phyloP scores from a whole-genome alignment of 2,329 filamentous ascomycete species.

The Trichophyton benhamiae region DNA sequence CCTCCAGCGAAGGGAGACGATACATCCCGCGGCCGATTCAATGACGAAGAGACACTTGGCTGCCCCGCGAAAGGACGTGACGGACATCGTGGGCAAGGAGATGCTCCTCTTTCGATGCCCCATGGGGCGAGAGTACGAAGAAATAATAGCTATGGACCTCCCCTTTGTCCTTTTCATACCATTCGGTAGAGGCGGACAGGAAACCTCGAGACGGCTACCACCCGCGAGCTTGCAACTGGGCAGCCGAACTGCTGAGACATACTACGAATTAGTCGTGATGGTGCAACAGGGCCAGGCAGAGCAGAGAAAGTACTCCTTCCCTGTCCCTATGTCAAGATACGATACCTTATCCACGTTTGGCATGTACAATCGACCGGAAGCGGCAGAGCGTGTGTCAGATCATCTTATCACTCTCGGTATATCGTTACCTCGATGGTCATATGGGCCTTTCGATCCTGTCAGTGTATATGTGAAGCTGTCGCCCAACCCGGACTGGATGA shows the following conservation, averaged over 20 bases:
- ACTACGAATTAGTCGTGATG: slow-evolving; percentile 89
- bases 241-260: slow-evolving; percentile 90
- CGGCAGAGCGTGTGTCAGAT: slow-evolving; percentile 72
- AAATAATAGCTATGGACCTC: slow-evolving; percentile 87
- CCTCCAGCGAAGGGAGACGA: slow-evolving; percentile 84
- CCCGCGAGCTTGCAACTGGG: slow-evolving; percentile 83
- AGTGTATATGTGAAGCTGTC: slow-evolving; percentile 90
- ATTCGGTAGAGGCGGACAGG: slow-evolving; percentile 80
- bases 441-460: slow-evolving; percentile 87
- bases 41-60: slow-evolving; percentile 84
- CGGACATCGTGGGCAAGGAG: slow-evolving; percentile 90
- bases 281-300: slow-evolving; percentile 80
- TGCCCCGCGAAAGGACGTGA: slow-evolving; percentile 77
- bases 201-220: slow-evolving; percentile 77
- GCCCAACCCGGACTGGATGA: slow-evolving; percentile 83
- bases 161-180: slow-evolving; percentile 97
- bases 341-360: slow-evolving; percentile 96
- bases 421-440: slow-evolving; percentile 88
- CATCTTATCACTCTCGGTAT: slow-evolving; percentile 86
- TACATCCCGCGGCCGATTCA: slow-evolving; percentile 91
- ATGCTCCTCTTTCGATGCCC: slow-evolving; percentile 81
- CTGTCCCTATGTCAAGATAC: slow-evolving; percentile 82
- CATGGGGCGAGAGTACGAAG: slow-evolving; percentile 72
- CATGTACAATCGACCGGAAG: slow-evolving; percentile 97
- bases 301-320: slow-evolving; percentile 83